Base-by-base conservation (phyloP, 306 rosid species). In the Vicia faba region DNA sequence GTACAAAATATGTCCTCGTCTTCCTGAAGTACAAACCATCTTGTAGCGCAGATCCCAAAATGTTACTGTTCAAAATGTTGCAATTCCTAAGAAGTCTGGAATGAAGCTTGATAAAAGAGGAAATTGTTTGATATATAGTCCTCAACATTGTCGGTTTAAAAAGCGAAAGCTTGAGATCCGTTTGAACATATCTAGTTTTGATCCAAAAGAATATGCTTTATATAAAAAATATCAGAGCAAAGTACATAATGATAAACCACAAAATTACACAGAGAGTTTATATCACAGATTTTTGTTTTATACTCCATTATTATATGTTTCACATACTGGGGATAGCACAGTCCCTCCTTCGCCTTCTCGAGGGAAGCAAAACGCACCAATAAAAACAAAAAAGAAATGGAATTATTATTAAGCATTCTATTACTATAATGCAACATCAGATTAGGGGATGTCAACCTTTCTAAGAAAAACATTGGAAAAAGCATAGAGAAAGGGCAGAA, bases 231-330 rank as follows among this genome's bases (percentile, higher is more conserved):
- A 95, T 75, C 97, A 95, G 75, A 83, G 84, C 59, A 77, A 66
- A 58, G 96, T 90, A 73, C 99, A 95, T 64, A 81, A 90, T 50
- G 99, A 93, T 82, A 67, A 80, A 54, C 96, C 90, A 49, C 84
- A 82, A 1, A 79, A 7, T 56, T 82, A 85, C 62, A 75, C 95
- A 0, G 92, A 90, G 85, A 75, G 25, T 65, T 86, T 95, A 23
- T 95, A 90, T 73, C 78, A 69, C 67, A 82, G 77, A 55, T 95
- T 95, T 85, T 74, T 95, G 66, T 96, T 95, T n/a, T 92, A 95
- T 74, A 72, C 86, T 64, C 97, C 99, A 41, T 79, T 90, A 68
- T 71, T 80, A 46, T 75, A 66, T 77, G 90, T 85, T 82, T 78
- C 90, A 46, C 70, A 91, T 38, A 78, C 84, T 26, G 84, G 82